Evolutionary conservation across 768 basidiomycete genomes (phyloP), one percentile per base, ranked within the genome.

Genomic region (Agrocybe chaxingu): DNA sequence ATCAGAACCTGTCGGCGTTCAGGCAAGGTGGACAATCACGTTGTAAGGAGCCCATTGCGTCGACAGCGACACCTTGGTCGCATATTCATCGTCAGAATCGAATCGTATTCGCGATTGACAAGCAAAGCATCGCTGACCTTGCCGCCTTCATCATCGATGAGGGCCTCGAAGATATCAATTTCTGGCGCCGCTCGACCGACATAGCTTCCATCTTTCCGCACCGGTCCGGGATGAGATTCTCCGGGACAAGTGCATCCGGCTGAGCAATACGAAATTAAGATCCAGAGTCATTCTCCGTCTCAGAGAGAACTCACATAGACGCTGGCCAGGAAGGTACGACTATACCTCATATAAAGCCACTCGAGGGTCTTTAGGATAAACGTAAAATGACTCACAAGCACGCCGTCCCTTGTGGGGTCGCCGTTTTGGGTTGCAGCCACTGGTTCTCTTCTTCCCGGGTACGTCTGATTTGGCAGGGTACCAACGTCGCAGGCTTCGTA

Each of bases 401-500:
- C 61, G 43, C 73, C 67, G 50, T 70, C 66, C 50, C 80, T 62
- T 4, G 39, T 61, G 0, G 71, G 71, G 49, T 78, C 76, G 12
- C 75, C 75, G 7, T 69, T 65, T 36, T 63, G 55, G 41, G 52
- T 76, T 4, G 80, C 76, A 18, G 75, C 73, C 7, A 68, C 53
- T 11, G 86, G 87, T 2, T 39, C 78, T 13, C 55, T 49, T 11
- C 66, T 70, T 7, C 81, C 87, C 43, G 85, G 80, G 56, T 82
- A 65, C 7, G 86, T 80, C 65, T 95, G 93, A 66, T 92, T 92
- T 3, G 79, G 72, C 5, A 88, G 68, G 1, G 90, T 92, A 3
- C 91, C 91, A 9, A 89, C 78, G 62, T 92, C 91, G 62, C 91
- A 92, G 2, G 81, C 63, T 47, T 87, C 82, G 57, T 86, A 87